phyloP scores from a whole-genome alignment of 352 stramenopile species.

The Saprolegnia diclina region DNA sequence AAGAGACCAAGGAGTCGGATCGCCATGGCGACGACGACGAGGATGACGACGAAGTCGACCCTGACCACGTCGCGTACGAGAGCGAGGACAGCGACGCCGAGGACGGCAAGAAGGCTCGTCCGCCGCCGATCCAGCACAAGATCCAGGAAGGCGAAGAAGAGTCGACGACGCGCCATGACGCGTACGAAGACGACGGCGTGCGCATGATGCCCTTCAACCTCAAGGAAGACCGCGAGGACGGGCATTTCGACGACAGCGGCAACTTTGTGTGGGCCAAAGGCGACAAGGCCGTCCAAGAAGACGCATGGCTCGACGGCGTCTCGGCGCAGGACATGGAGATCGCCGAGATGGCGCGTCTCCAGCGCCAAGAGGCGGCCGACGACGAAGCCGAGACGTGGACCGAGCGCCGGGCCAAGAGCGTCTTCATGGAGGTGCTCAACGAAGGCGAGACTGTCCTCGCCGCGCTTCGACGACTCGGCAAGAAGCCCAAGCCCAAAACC shows the following conservation, averaged over 20 bases:
- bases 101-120: slow-evolving; percentile 12
- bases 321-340: slow-evolving; percentile 65
- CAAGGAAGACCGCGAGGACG: slow-evolving; percentile 80
- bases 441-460: slow-evolving; percentile 72
- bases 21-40: slow-evolving; percentile 25
- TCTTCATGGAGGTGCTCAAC: slow-evolving; percentile 49
- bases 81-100: slow-evolving; percentile 31
- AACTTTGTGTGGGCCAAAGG: slow-evolving; percentile 81
- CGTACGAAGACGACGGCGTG: slow-evolving; percentile 22
- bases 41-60: slow-evolving; percentile 33
- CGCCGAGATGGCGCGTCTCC: slow-evolving; percentile 45
- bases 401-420: slow-evolving; percentile 38
- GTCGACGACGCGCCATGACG: slow-evolving; percentile 9
- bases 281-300: slow-evolving; percentile 67
- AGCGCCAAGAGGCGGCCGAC: slow-evolving; percentile 59
- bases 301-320: slow-evolving; percentile 71
- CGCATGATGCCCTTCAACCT: slow-evolving; percentile 78
- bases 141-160: slow-evolving; percentile 27
- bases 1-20: slow-evolving; percentile 19
- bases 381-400: slow-evolving; percentile 38
- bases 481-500: slow-evolving; percentile 44
- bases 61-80: slow-evolving; percentile 28
- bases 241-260: slow-evolving; percentile 70
- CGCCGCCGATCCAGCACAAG: background rate
- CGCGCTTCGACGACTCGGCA: slow-evolving; percentile 59